Evolutionary conservation across 306 rosid species (phyloP), one percentile per base, ranked within the genome.

Genomic region (Casuarina cunninghamiana): DNA sequence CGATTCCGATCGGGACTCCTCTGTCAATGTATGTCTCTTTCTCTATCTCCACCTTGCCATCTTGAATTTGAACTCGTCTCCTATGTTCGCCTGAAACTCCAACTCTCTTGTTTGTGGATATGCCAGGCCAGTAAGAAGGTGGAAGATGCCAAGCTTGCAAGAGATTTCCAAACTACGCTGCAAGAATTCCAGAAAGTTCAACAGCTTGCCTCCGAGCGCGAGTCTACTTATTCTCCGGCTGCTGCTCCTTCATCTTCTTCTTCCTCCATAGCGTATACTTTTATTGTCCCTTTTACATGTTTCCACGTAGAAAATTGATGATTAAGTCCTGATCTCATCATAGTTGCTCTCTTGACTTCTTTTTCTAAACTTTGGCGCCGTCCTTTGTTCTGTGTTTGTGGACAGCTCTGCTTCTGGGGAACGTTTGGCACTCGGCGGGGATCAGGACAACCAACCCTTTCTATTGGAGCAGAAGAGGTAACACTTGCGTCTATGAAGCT

Each of bases 121-220:
- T 1, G 63, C 37, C 84, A 92, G 95, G 74, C 91, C 16, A 83
- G 72, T 77, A 84, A 86, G 89, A 86, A 86, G 81, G 69, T 92
- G 61, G 91, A 87, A 81, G 91, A 92, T 87, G 97, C 95, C 43
- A 92, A 90, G 82, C 85, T 92, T 35, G 97, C 91, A 26, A 92
- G 82, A 86, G 97, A 92, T 86, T 92, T 92, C 74, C 95, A 92
- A 78, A 88, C 87, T 45, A 84, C 87, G 21, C 83, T 92, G 73
- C 91, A 88, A 87, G 91, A 92, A 58, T 92, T 90, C 61, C 97
- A 92, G 88, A 92, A 80, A 81, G 88, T 84, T 62, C 95, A 88
- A 71, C 93, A 87, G 60, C 91, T 92, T 84, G 90, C 95, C 76
- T 88, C 93, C 43, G 88, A 90, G 86, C 90, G 95, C 3, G 97